phyloP scores from a whole-genome alignment of 1,284 basidiomycete genomes.

The Xerocomus nothofagi region DNA sequence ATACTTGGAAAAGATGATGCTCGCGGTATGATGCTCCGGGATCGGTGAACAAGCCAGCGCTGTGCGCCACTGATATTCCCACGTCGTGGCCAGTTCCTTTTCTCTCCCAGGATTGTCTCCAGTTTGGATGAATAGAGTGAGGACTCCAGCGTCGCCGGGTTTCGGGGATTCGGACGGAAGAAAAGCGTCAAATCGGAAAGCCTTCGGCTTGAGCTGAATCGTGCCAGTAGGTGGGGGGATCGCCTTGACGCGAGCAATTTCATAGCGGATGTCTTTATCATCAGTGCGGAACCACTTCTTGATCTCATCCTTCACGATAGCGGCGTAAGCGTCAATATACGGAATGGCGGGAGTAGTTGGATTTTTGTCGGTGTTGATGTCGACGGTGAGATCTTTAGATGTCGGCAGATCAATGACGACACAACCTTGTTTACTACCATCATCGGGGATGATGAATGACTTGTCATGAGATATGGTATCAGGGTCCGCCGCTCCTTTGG shows the following conservation, averaged over 20 bases:
- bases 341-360: too few relatives aligned
- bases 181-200: neutral
- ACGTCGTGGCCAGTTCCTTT: neutral
- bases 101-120: neutral
- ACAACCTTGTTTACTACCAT: neutral
- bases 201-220: neutral
- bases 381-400: neutral
- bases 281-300: too few relatives aligned
- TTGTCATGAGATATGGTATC: neutral
- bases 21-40: neutral
- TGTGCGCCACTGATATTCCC: neutral
- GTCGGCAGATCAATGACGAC: neutral
- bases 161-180: neutral
- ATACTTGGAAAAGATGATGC: neutral
- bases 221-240: neutral
- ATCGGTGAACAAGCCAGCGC: neutral
- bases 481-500: neutral
- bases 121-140: neutral
- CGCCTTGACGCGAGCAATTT: neutral
- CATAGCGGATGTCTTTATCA: neutral
- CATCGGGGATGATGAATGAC: neutral
- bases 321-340: too few relatives aligned
- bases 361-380: neutral
- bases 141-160: neutral
- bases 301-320: too few relatives aligned